Percentiles rank a stretch among this genome's conserved stretches.
Evolutionary conservation across 2,329 filamentous ascomycete genomes (phyloP).

Genomic region (Paecilomyces niveus): DNA sequence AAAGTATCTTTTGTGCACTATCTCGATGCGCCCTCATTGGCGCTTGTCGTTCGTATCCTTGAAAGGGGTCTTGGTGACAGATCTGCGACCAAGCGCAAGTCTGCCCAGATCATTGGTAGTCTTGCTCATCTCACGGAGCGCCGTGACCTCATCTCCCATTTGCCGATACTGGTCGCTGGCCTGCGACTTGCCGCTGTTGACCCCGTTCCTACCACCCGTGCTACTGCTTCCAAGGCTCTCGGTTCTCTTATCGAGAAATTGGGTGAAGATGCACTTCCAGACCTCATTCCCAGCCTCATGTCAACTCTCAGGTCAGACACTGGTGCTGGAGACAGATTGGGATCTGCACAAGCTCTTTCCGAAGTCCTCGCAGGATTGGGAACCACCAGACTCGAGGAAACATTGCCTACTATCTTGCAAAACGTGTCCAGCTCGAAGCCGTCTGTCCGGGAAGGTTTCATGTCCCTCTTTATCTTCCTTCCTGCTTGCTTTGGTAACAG

Average conservation of each 20-base stretch:
- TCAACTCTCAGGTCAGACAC: constrained; percentile 95
- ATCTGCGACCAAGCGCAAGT: constrained; percentile 92
- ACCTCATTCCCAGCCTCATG: constrained; percentile 97
- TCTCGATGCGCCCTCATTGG: constrained; percentile 91
- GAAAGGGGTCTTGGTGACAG: constrained; percentile 86
- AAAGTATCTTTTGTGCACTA: constrained; percentile 99
- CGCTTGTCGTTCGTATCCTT: constrained; percentile 88
- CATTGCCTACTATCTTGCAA: constrained; percentile 88
- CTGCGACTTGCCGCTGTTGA: constrained; percentile 86
- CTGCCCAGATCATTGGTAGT: constrained; percentile 95
- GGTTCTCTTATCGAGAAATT: constrained; percentile 97
- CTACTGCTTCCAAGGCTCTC: constrained; percentile 90
- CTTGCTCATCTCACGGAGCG: constrained; percentile 94
- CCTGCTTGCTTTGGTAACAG: constrained; percentile 98
- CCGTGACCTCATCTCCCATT: constrained; percentile 83
- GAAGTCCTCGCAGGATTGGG: constrained; percentile 94
- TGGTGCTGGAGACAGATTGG: constrained; percentile 88
- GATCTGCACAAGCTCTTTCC: constrained; percentile 90
- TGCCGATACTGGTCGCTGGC: constrained; percentile 87
- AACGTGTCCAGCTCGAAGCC: constrained; percentile 89
- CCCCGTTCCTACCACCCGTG: constrained; percentile 90
- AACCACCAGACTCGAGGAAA: constrained; percentile 88
- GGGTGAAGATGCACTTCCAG: constrained; percentile 90
- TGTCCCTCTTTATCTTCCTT: constrained; percentile 99
- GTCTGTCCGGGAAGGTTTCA: constrained; percentile 92